A percentile compares a stretch with the other conserved stretches of the same genome.
Conservation (phyloP, 225 moss, liverwort and hornwort species). For the Pseudisothecium myosuroides region DNA sequence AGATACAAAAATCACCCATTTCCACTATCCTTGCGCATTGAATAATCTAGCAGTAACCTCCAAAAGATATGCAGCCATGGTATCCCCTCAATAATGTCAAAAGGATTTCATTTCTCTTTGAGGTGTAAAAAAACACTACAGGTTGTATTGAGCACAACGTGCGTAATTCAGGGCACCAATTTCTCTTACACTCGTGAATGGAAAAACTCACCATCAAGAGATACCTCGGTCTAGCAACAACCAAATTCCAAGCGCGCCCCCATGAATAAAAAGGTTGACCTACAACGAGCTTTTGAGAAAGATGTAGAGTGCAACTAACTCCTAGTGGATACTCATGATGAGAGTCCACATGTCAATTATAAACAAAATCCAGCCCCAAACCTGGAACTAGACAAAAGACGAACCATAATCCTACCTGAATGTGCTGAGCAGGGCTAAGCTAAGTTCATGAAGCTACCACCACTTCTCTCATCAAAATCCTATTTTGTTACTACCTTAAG, state of each 20-base stretch:
- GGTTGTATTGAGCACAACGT: neutral
- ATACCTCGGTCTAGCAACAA: neutral
- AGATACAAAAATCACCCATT: neutral
- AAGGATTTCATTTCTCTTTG: neutral
- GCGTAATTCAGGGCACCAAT: neutral
- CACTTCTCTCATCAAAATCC: neutral
- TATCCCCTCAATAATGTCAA: neutral
- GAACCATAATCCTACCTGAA: neutral
- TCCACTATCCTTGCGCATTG: neutral
- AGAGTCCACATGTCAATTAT: constrained; percentile 1
- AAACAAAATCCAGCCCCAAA: neutral
- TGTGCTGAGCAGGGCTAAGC: neutral
- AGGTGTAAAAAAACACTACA: neutral
- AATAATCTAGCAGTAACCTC: neutral
- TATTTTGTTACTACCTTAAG: neutral
- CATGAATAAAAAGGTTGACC: neutral
- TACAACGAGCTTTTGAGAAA: neutral
- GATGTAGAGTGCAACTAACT: neutral
- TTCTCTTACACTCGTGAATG: neutral
- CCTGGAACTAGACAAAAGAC: neutral
- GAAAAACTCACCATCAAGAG: neutral
- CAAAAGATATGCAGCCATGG: neutral
- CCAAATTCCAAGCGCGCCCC: neutral
- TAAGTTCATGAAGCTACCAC: neutral
- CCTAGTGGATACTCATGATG: neutral